Conservation (phyloP, 306 rosid species). For the Mimosa bimucronata region DNA sequence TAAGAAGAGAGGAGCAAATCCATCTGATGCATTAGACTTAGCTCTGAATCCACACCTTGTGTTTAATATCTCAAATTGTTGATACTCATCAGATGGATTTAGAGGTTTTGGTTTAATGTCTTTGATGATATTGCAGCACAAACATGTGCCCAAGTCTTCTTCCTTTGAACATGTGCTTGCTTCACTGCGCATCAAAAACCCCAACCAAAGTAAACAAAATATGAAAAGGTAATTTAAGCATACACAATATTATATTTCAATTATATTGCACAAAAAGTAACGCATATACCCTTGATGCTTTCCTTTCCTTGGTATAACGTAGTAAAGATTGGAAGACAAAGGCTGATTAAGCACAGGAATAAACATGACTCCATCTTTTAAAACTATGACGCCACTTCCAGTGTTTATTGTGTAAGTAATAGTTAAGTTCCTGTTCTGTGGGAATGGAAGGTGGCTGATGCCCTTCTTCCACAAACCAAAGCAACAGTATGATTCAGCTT, state of each 20-base stretch:
- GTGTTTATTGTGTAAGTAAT: not conserved
- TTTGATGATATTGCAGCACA: not conserved
- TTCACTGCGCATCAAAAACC: slow-evolving; percentile 26
- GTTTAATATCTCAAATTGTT: slow-evolving; percentile 36
- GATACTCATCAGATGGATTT: slow-evolving; percentile 34
- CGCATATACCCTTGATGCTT: slow-evolving; percentile 37
- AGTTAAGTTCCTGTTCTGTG: slow-evolving; percentile 4
- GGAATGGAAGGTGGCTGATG: not conserved
- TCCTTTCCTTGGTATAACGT: slow-evolving; percentile 51
- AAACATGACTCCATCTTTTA: slow-evolving; percentile 44
- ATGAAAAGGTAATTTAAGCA: no score
- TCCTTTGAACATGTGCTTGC: slow-evolving; percentile 52
- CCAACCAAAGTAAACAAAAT: not conserved
- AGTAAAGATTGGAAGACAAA: slow-evolving; percentile 54
- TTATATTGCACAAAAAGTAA: not conserved
- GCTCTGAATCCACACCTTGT: slow-evolving; percentile 37
- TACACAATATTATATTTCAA: not conserved
- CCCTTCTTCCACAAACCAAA: slow-evolving; percentile 2
- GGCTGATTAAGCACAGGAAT: slow-evolving; percentile 70
- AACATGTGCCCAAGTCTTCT: slow-evolving; percentile 41
- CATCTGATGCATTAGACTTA: slow-evolving; percentile 44
- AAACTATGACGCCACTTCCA: not conserved
- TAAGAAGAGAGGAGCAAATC: slow-evolving; percentile 45
- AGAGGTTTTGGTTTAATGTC: slow-evolving; percentile 42
- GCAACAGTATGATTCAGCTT: not conserved